phyloP scores from a whole-genome alignment of 164 flowering plant species.

The Vitis vinifera region ASM3070453v1 NC_081817.1:2097001-2097500 shows the following conservation, averaged over 20 bases:
- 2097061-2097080: constrained; percentile 97
- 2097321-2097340: constrained; percentile 73
- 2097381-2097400: constrained; percentile 93
- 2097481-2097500: constrained; percentile 97
- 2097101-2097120: constrained; percentile 10
- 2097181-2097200: no score
- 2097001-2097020: constrained; percentile 85
- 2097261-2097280: no score
- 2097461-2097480: constrained; percentile 91
- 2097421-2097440: constrained; percentile 46
- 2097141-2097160: neutral
- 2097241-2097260: no score
- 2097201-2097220: neutral
- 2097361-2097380: constrained; percentile 96
- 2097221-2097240: no score
- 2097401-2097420: constrained; percentile 95
- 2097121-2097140: neutral
- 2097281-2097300: neutral
- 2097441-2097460: constrained; percentile 80
- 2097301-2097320: constrained; percentile 84
- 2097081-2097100: constrained; percentile 66
- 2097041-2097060: constrained; percentile 89
- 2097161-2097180: no score
- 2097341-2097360: constrained; percentile 87
- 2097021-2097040: constrained; percentile 92